Conservation (phyloP, 2,329 filamentous ascomycete species). For the Zymoseptoria brevis region DNA sequence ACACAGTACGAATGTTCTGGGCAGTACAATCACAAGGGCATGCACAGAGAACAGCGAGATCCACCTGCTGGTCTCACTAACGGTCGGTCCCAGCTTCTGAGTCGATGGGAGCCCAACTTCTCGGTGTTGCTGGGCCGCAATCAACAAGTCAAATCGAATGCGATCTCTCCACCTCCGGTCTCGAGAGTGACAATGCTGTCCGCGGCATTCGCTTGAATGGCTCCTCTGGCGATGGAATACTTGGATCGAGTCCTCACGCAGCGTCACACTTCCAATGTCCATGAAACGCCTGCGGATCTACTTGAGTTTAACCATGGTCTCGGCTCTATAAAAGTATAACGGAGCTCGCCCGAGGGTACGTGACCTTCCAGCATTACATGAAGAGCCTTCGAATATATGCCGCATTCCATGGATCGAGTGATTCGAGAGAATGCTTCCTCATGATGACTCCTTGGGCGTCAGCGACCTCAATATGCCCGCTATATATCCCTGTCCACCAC, state of each 20-base stretch:
- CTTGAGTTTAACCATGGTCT: not conserved
- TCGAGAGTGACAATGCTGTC: not conserved
- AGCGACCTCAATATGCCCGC: not conserved
- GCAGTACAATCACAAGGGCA: not conserved
- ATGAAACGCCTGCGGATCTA: not conserved
- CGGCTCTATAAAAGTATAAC: not conserved
- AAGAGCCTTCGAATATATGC: not conserved
- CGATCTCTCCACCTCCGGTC: not conserved
- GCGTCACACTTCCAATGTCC: not conserved
- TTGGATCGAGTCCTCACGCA: not conserved
- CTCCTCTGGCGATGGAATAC: not conserved
- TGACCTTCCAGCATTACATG: not conserved
- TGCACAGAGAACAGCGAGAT: not conserved
- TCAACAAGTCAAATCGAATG: not conserved
- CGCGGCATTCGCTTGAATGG: not conserved
- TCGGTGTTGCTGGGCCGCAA: not conserved
- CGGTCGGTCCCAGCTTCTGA: not conserved
- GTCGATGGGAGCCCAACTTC: not conserved
- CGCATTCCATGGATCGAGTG: not conserved
- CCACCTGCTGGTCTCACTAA: not conserved
- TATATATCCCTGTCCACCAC: not conserved
- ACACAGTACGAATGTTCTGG: not conserved
- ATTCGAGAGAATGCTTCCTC: not conserved
- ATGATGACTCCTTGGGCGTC: not conserved
- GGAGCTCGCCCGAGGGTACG: not conserved